A percentile compares a stretch with the other conserved stretches of the same genome.
phyloP scores from a whole-genome alignment of 257 asterid species.

The Handroanthus guayacan region DNA sequence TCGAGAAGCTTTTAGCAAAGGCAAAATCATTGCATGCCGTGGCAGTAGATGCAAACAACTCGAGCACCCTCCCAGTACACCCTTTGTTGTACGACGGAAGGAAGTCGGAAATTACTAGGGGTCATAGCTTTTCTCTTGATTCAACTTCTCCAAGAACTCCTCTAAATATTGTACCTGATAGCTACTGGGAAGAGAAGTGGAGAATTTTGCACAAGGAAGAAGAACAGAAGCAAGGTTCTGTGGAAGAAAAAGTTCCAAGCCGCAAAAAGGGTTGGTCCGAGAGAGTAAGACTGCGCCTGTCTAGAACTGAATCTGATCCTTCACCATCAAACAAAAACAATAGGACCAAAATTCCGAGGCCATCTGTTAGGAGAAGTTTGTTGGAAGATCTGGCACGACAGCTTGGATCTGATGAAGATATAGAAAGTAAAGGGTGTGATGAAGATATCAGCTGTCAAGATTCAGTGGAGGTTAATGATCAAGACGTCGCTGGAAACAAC shows the following conservation, averaged over 20 bases:
- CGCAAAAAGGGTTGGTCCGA: slow-evolving; percentile 71
- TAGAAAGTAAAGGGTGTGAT: slow-evolving; percentile 24
- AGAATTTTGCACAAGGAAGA: slow-evolving; percentile 73
- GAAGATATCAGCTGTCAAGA: slow-evolving; percentile 41
- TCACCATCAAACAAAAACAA: slow-evolving; percentile 49
- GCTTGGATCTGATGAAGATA: slow-evolving; percentile 60
- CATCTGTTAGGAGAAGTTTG: slow-evolving; percentile 70
- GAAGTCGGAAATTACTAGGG: slow-evolving; percentile 46
- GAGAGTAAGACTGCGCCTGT: slow-evolving; percentile 59
- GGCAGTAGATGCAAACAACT: slow-evolving; percentile 60
- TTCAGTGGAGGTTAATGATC: slow-evolving; percentile 35
- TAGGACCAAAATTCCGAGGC: slow-evolving; percentile 41
- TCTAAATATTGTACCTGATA: slow-evolving; percentile 50
- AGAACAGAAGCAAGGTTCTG: slow-evolving; percentile 43
- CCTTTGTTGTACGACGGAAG: slow-evolving; percentile 41
- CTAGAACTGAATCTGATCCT: slow-evolving; percentile 76
- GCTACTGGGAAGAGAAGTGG: slow-evolving; percentile 95
- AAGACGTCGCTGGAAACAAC: slow-evolving; percentile 38
- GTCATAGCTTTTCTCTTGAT: slow-evolving; percentile 66
- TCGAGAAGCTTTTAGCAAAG: slow-evolving; percentile 61
- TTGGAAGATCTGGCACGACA: slow-evolving; percentile 69
- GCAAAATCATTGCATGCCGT: slow-evolving; percentile 70
- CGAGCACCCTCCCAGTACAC: slow-evolving; percentile 43
- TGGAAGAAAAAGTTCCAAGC: slow-evolving; percentile 43
- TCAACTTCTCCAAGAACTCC: slow-evolving; percentile 65